A percentile compares a stretch with the other conserved stretches of the same genome.
Conservation (phyloP, 169 alveolate species). For the Eimeria acervulina region DNA sequence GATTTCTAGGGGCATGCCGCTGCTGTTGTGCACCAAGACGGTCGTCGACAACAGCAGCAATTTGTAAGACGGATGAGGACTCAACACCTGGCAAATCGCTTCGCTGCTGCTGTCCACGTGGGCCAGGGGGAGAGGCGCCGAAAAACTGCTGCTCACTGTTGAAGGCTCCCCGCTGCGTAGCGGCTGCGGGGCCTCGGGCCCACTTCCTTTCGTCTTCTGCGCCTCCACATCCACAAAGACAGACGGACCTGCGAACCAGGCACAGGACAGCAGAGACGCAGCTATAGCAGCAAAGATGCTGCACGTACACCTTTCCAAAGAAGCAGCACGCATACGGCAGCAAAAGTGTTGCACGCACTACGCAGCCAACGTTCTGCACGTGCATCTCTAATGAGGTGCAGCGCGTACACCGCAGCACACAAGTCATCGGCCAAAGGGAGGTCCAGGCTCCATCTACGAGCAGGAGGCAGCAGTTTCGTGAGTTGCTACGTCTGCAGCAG, state of each 20-base stretch:
- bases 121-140: conserved; percentile 66
- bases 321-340: no score
- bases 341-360: no score
- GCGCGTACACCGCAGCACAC: neutral
- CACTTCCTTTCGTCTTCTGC: neutral
- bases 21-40: conserved; percentile 89
- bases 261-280: neutral
- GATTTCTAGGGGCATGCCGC: conserved; percentile 92
- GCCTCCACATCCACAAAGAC: conserved; percentile 47
- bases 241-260: conserved; percentile 25
- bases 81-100: conserved; percentile 89
- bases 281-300: neutral
- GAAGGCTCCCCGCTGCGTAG: conserved; percentile 8
- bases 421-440: neutral
- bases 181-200: conserved; percentile 16
- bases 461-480: neutral
- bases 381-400: no score
- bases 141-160: conserved; percentile 43
- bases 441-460: neutral
- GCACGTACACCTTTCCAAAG: neutral
- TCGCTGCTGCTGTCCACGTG: conserved; percentile 43
- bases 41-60: conserved; percentile 91
- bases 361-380: no score
- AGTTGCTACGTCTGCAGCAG: neutral
- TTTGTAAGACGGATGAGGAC: conserved; percentile 93